Evolutionary conservation across 2,329 filamentous ascomycete species (phyloP).

Genomic region (Macrophomina tecta): DNA sequence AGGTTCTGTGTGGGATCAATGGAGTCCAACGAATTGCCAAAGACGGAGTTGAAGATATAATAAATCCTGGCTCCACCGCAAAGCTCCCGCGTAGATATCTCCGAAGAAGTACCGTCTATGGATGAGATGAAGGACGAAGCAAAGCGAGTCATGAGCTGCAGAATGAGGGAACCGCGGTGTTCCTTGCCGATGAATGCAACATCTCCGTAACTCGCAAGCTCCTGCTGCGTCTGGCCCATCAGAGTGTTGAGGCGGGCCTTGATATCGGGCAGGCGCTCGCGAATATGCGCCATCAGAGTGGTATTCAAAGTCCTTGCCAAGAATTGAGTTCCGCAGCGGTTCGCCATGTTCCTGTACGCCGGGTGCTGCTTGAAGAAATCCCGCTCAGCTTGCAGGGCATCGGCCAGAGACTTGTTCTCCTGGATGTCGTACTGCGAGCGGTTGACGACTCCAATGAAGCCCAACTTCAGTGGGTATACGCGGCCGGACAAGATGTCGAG

Average conservation of each 20-base stretch:
- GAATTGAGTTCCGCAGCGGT: conserved; percentile 90
- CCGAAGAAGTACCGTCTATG: conserved; percentile 96
- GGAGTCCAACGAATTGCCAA: conserved; percentile 92
- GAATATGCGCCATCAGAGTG: conserved; percentile 95
- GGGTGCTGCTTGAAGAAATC: conserved; percentile 98
- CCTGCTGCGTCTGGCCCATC: conserved; percentile 99
- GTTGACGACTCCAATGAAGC: conserved; percentile 98
- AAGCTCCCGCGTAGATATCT: conserved; percentile 98
- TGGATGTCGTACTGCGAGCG: conserved; percentile 98
- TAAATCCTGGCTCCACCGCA: conserved; percentile 95
- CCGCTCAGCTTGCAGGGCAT: conserved; percentile 80
- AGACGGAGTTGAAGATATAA: conserved; percentile 99
- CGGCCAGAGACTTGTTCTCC: conserved; percentile 90
- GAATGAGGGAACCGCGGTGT: conserved; percentile 89
- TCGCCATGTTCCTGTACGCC: conserved; percentile 95
- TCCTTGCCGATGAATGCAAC: conserved; percentile 98
- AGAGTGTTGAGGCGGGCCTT: conserved; percentile 96
- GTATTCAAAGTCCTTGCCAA: conserved; percentile 93
- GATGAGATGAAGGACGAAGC: conserved; percentile 97
- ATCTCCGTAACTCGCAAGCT: conserved; percentile 96
- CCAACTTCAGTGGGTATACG: conserved; percentile 94
- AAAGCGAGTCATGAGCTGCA: conserved; percentile 98
- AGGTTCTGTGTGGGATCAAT: conserved; percentile 97
- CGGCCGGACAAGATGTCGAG: conserved; percentile 96
- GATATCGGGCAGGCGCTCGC: conserved; percentile 94